Percentiles rank a stretch among this genome's conserved stretches.
Conservation (phyloP, 768 basidiomycete genomes). For the Daedaleopsis sinensis region DNA sequence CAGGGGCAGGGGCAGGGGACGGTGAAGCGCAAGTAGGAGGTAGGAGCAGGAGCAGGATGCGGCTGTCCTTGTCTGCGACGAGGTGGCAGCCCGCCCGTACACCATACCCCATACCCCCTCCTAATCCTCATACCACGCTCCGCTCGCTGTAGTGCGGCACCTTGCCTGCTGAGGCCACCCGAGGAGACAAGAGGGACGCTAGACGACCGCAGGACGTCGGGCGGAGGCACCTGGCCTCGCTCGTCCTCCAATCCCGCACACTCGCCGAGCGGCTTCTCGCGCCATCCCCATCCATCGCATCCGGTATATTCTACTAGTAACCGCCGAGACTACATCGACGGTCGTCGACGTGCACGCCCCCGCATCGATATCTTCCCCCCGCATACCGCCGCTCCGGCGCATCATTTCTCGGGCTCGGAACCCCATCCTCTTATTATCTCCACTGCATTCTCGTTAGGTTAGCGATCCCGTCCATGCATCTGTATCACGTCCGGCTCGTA, state of each 20-base stretch:
- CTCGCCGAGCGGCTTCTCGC: background rate
- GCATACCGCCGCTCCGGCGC: background rate
- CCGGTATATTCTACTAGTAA: background rate
- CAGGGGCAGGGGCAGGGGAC: constrained; percentile 8
- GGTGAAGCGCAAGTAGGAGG: constrained; percentile 15
- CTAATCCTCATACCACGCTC: too few relatives aligned
- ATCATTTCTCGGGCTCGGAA: background rate
- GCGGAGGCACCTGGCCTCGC: too few relatives aligned
- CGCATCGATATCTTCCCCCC: background rate
- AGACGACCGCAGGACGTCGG: too few relatives aligned
- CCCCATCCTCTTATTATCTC: background rate
- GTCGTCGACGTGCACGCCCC: background rate
- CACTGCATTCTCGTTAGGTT: background rate
- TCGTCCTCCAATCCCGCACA: background rate
- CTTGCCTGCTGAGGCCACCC: too few relatives aligned
- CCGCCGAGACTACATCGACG: background rate
- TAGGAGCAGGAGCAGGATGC: too few relatives aligned
- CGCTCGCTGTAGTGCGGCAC: too few relatives aligned
- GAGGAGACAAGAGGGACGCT: too few relatives aligned
- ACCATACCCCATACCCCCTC: too few relatives aligned
- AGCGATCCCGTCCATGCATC: too few relatives aligned
- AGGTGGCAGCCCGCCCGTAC: background rate
- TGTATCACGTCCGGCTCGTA: background rate
- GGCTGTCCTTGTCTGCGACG: constrained; percentile 3
- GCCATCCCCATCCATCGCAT: background rate